A percentile compares a stretch with the other conserved stretches of the same genome.
Evolutionary conservation across 208 protist genomes (phyloP).

Genomic region (Balamuthia mandrillaris): DNA sequence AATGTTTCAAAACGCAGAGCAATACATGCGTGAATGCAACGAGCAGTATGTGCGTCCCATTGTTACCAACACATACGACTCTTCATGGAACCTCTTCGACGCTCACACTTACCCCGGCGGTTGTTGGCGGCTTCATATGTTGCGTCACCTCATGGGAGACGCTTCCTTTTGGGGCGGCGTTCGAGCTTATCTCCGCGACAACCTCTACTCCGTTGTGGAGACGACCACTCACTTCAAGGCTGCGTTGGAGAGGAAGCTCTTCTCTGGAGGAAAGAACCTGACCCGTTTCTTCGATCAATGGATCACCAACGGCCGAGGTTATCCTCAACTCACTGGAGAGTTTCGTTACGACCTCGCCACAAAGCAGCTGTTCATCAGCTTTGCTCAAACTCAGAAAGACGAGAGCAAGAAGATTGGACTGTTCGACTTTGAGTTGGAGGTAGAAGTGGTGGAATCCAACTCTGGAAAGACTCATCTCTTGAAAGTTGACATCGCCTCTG

Average conservation of each 20-base stretch:
- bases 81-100: constrained; percentile 16
- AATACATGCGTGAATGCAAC: neutral
- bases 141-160: neutral
- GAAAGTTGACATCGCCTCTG: neutral
- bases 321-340: neutral
- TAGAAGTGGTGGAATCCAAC: neutral
- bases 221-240: constrained; percentile 2
- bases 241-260: neutral
- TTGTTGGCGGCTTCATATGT: neutral
- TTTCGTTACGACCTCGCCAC: neutral
- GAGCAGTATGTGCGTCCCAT: constrained; percentile 7
- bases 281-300: neutral
- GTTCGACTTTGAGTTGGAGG: neutral
- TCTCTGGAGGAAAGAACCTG: neutral
- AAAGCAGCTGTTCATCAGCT: neutral
- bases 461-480: neutral
- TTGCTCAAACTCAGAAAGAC: constrained; percentile 9
- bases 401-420: neutral
- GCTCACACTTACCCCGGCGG: neutral
- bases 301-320: neutral
- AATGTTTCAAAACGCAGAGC: neutral
- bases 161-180: neutral
- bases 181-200: neutral
- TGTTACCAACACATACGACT: neutral
- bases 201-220: neutral